A percentile compares a stretch with the other conserved stretches of the same genome.
Evolutionary conservation across 768 basidiomycete genomes (phyloP).

Genomic region (Polyporus arcularius): DNA sequence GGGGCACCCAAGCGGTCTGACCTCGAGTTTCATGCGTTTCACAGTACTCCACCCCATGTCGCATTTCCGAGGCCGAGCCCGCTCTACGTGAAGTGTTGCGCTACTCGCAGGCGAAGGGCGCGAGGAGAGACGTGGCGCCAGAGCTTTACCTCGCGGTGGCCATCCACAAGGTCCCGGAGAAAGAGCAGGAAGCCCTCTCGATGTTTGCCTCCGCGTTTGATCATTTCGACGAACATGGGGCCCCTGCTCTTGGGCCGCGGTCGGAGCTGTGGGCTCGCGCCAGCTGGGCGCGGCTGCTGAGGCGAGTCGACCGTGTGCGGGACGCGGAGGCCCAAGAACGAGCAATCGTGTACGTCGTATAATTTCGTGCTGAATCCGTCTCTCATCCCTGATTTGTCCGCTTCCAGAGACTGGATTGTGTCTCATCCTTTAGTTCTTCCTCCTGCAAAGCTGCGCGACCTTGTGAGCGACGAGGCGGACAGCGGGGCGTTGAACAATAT

Average conservation of each 20-base stretch:
- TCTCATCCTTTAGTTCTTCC: conserved; percentile 10
- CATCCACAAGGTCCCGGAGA: conserved; percentile 11
- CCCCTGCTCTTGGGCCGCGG: conserved; percentile 8
- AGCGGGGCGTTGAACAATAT: conserved; percentile 11
- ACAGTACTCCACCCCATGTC: conserved; percentile 22
- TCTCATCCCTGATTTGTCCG: background rate
- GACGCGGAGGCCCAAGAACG: conserved; percentile 15
- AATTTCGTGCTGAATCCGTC: too few species aligned
- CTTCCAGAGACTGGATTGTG: conserved; percentile 12
- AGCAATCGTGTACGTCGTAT: conserved; percentile 8
- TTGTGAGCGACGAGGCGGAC: conserved; percentile 13
- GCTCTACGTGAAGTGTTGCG: conserved; percentile 19
- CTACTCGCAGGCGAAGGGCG: conserved; percentile 14
- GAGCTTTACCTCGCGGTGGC: conserved; percentile 24
- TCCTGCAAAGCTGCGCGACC: conserved; percentile 2
- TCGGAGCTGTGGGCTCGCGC: conserved; percentile 21
- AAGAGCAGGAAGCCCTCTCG: conserved; percentile 10
- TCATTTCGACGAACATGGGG: conserved; percentile 2
- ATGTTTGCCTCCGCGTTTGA: conserved; percentile 13
- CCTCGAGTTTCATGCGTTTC: background rate
- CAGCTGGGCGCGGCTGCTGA: conserved; percentile 13
- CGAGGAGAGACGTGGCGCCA: conserved; percentile 17
- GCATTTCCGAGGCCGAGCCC: conserved; percentile 21
- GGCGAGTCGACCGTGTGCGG: conserved; percentile 1
- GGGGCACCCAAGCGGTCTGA: conserved; percentile 9